Evolutionary conservation across 2,329 filamentous ascomycete species (phyloP).

Genomic region (Fusarium solani-melongenae): DNA sequence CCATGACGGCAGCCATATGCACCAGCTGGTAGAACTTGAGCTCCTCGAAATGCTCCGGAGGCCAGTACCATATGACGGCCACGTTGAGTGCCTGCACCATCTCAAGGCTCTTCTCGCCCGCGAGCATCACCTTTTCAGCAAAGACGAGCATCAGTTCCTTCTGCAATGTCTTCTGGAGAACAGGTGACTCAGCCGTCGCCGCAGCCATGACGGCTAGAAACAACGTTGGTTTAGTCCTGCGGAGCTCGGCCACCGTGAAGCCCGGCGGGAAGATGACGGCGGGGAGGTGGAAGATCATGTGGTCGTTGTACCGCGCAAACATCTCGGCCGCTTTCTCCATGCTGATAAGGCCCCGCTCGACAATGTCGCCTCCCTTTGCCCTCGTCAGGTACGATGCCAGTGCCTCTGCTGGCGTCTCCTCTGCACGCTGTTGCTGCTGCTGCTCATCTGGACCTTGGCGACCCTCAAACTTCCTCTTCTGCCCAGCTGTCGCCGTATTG

Average conservation of each 20-base stretch:
- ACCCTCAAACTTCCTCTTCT: conserved; percentile 48
- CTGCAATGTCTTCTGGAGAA: conserved; percentile 70
- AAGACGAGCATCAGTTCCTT: conserved; percentile 78
- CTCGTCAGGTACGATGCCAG: conserved; percentile 37
- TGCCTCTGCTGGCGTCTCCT: conserved; percentile 28
- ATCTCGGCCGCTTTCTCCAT: conserved; percentile 65
- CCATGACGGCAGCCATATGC: conserved; percentile 84
- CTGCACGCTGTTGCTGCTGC: background rate
- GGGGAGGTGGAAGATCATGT: conserved; percentile 71
- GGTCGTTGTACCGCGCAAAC: conserved; percentile 67
- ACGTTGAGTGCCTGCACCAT: conserved; percentile 83
- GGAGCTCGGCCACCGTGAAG: conserved; percentile 65
- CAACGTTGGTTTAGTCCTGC: conserved; percentile 70
- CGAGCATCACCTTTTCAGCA: conserved; percentile 78
- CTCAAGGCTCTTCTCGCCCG: conserved; percentile 84
- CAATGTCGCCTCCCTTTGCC: conserved; percentile 57
- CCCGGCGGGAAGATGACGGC: conserved; percentile 68
- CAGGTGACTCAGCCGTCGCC: conserved; percentile 67
- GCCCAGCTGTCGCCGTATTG: conserved; percentile 31
- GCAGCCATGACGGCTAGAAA: conserved; percentile 79
- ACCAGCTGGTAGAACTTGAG: conserved; percentile 91
- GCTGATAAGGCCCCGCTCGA: conserved; percentile 70
- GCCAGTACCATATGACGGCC: conserved; percentile 85
- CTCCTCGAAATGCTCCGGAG: conserved; percentile 84
- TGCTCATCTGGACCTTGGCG: conserved; percentile 29